Percentiles rank a stretch among this genome's conserved stretches.
These are phyloP conservation scores for Peterozyma xylosa DNA, from an alignment of 805 yeast genomes.

Conservation along the genomic window DNA sequence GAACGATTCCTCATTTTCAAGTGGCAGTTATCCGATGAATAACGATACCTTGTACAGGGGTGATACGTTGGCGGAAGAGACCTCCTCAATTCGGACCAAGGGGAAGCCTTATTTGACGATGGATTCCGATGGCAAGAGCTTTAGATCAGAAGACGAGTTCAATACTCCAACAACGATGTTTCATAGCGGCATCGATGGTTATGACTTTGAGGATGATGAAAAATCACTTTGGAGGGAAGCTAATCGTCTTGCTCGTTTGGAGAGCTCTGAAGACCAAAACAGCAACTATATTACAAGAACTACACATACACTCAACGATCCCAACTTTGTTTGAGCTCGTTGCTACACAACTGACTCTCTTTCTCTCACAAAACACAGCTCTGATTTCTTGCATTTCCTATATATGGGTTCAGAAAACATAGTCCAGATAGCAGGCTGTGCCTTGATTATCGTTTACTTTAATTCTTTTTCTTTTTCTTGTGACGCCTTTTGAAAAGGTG, in stretches of 20 bases:
- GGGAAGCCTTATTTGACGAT: not conserved
- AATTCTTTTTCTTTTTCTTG: no score
- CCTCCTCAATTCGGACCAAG: not conserved
- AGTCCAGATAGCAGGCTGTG: no score
- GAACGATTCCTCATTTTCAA: no score
- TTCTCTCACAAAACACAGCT: no score
- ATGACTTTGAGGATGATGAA: conserved; percentile 12
- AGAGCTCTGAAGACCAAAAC: not conserved
- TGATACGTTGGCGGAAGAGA: conserved; percentile 7
- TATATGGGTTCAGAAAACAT: no score
- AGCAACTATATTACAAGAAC: not conserved
- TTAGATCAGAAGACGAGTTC: not conserved
- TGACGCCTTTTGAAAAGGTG: no score
- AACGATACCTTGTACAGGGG: conserved; percentile 2
- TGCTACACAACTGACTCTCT: no score
- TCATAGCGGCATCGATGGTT: conserved; percentile 21
- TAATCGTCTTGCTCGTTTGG: conserved; percentile 1
- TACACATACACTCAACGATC: no score
- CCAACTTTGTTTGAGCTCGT: no score
- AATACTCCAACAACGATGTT: not conserved
- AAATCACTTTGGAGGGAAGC: conserved; percentile 4
- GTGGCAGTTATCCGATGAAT: not conserved
- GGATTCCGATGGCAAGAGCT: conserved; percentile 1
- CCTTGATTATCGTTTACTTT: no score
- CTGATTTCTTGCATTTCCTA: no score